Evolutionary conservation across 202 grass and related monocot genomes (phyloP), one percentile per base, ranked within the genome.

Genomic region (Brachypodium distachyon): DNA sequence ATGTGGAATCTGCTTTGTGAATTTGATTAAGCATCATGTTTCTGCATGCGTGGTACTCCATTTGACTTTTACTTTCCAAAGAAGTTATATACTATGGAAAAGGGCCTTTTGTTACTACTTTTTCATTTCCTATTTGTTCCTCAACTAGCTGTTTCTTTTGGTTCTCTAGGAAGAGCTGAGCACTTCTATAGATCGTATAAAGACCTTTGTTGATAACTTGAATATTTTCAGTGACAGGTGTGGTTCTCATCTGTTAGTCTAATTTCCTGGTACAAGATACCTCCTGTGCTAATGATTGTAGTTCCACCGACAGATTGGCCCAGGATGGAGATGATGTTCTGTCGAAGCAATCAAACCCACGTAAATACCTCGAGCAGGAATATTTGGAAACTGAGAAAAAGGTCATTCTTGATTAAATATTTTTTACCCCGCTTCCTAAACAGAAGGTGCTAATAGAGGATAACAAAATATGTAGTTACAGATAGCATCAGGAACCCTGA

Each of bases 21-120:
- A 95, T 75, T 95, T 88, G 81, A 88, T 92, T 65, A 95, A 90
- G 67, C 77, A 85, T 81, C 87, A 95, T 81, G 74, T 99, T 81
- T 92, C 82, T 78, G 68, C 87, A 68, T 95, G 81, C 72, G 55
- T 90, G 91, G 96, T 99, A 89, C 74, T 85, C 52, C 60, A 71
- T 79, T 56, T 83, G n/a, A 65, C 61, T 48, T 63, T 26, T 51
- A 63, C 29, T 57, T 67, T 79, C 9, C 12, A 43, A 75, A 84
- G 36, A 80, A 75, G 60, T 52, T 31, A 36, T 46, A 66, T 42
- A 1, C 32, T 52, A 47, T 48, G 29, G 27, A 53, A 19, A 63
- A 73, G 49, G 58, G 37, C 11, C 39, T 54, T 59, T 23, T 79
- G 33, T 39, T 34, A 72, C 7, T 74, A 72, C 55, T 12, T 72